Base-by-base conservation (phyloP, 495 filamentous ascomycete genomes). In the Hypoxylon subgilvum region DNA sequence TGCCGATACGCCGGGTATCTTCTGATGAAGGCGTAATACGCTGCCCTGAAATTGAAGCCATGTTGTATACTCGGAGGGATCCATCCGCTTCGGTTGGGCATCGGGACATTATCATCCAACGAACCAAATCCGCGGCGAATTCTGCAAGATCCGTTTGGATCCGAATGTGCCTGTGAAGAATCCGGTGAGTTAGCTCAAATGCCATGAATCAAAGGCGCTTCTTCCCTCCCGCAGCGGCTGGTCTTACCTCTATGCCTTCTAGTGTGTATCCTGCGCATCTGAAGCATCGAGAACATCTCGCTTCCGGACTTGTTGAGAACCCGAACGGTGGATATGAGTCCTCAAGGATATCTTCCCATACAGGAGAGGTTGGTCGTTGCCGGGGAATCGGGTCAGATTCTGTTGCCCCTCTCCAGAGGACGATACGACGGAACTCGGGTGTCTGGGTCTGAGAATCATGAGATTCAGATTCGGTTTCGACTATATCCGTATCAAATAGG, bases 31-130 rank as follows among this genome's bases (percentile, higher is more conserved):
- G 44, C 25, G 9, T 16, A 45, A 17, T 44, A 61, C 7, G 57
- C 51, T 23, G 18, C 21, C 2, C 4, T 18, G 8, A 61, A 55
- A 39, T 55, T 23, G 44, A 61, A 35, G 0, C 19, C 16, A n/a
- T n/a, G n/a, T n/a, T n/a, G n/a, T 14, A 32, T 38, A 1, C 6
- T 9, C 4, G 57, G 43, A 0, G 19, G 0, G 18, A 61, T 55
- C 57, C 57, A 61, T 10, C 57, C 57, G 19, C 57, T 61, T 18
- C 38, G 57, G 38, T 61, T 61, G 10, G 57, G 57, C 36, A 61
- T 18, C n/a, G n/a, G n/a, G 2, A 1, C 0, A 10, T 23, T 18
- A 7, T 18, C 12, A 3, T 10, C 5, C 1, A 23, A 16, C 1
- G 36, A 50, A 7, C 57, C 57, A 9, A 44, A 14, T 13, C 50